Percentiles rank a stretch among this genome's conserved stretches.
These are phyloP conservation scores for Chaetomiaceae sp. DNA, from an alignment of 2,329 filamentous ascomycete species.

Conservation along the genomic window DNA sequence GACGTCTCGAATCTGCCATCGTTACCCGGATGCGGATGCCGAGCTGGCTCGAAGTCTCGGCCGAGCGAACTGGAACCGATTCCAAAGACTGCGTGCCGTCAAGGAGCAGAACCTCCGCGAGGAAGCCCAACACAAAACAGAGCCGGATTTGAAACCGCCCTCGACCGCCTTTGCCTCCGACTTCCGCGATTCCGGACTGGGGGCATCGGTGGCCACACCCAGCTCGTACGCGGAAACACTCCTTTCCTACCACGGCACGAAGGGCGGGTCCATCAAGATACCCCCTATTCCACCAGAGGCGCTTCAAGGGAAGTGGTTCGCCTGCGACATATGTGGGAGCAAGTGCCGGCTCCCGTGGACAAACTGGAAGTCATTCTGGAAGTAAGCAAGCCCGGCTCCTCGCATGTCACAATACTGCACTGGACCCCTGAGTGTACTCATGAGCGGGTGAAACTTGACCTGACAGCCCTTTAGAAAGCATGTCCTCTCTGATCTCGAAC, in stretches of 20 bases:
- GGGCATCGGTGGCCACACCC: neutral
- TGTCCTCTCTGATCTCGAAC: neutral
- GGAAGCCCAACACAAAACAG: neutral
- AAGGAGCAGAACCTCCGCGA: neutral
- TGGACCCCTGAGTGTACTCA: too few species aligned
- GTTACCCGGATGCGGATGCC: neutral
- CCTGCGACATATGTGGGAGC: neutral
- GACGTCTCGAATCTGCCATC: neutral
- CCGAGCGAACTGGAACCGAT: neutral
- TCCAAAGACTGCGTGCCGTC: neutral
- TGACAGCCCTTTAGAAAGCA: neutral
- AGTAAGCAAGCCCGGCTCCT: neutral
- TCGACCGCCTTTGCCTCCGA: neutral
- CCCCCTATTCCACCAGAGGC: neutral
- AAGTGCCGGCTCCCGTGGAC: neutral
- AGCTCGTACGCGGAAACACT: conserved; percentile 2
- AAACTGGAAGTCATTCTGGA: neutral
- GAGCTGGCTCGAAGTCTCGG: neutral
- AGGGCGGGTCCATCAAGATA: conserved; percentile 3
- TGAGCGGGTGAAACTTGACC: too few species aligned
- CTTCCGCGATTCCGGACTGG: conserved; percentile 1
- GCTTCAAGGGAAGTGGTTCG: neutral
- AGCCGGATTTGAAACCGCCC: neutral
- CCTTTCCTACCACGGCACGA: conserved; percentile 2
- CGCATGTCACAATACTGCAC: too few species aligned